Evolutionary conservation across 306 rosid species (phyloP), one percentile per base, ranked within the genome.

Genomic region (Fragaria nilgerrensis): DNA sequence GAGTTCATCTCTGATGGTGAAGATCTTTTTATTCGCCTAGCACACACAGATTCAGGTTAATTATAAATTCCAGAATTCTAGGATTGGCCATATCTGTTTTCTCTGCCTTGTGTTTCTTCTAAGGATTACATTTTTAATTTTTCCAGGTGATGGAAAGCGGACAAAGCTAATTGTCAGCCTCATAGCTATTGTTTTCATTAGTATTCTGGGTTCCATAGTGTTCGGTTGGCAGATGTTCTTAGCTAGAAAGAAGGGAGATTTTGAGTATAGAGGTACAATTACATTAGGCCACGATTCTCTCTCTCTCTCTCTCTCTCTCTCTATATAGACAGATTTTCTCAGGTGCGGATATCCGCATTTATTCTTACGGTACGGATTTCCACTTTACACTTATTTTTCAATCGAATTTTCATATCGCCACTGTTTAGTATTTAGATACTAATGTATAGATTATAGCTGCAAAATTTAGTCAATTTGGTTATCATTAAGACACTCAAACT

Each of bases 1-100:
- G 74, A n/a, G 37, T 27, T 56, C 16, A 2, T 71, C 32, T 8
- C 9, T 43, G 62, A 19, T 1, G 81, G 75, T 39, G 69, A 0
- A 29, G 47, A 41, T 22, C 49, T 82, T 53, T 55, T 53, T 47
- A 36, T 77, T 44, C 79, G 85, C 23, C 72, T 67, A 39, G 79
- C 87, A 22, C 37, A 64, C 16, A 71, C 84, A 48, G 86, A 89
- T 75, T 75, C 82, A 45, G 82, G 90, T 84, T 23, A 45, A 34
- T 12, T 17, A 15, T 53, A 5, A 1, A 7, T 53, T 23, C n/a
- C 29, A 19, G 44, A 43, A 45, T 9, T 25, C 12, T 59, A 15
- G 64, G 2, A 22, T 22, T 22, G 0, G 5, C 6, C 29, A 22
- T 20, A 37, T 39, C 14, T 19, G 1, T n/a, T 10, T 3, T 8